Percentiles rank a stretch among this genome's conserved stretches.
These are phyloP conservation scores for Verticillium dahliae DNA, from an alignment of 2,329 filamentous ascomycete genomes.

Conservation along the genomic window DNA sequence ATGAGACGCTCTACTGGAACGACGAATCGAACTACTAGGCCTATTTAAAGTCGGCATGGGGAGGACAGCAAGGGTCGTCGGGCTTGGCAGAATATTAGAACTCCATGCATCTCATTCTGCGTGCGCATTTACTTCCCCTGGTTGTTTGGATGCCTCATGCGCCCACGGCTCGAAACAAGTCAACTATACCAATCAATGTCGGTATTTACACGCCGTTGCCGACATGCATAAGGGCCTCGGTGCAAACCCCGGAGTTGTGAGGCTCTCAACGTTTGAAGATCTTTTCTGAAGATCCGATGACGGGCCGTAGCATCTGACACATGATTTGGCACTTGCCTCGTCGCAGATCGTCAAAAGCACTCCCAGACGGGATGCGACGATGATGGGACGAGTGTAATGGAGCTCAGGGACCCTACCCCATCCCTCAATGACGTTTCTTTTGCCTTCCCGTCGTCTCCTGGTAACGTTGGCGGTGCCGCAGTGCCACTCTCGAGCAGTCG, in stretches of 20 bases:
- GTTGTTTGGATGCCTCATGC: not conserved
- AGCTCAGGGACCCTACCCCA: not conserved
- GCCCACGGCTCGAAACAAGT: not conserved
- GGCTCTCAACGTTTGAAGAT: not conserved
- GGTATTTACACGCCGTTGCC: not conserved
- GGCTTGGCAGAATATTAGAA: not conserved
- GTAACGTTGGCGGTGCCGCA: not conserved
- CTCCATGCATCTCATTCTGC: not conserved
- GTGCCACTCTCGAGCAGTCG: not conserved
- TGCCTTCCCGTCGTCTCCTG: not conserved
- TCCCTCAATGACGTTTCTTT: not conserved
- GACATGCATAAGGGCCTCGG: not conserved
- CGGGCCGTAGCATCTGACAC: not conserved
- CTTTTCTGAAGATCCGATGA: not conserved
- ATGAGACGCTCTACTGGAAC: slow-evolving; percentile 48
- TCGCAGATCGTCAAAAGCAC: not conserved
- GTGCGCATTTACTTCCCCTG: not conserved
- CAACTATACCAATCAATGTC: not conserved
- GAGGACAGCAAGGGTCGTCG: not conserved
- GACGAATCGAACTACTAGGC: slow-evolving; percentile 35
- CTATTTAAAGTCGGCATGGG: not conserved
- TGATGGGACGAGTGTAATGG: not conserved
- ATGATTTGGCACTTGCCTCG: not conserved
- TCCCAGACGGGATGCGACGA: not conserved
- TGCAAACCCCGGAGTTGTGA: not conserved